Percentiles rank a stretch among this genome's conserved stretches.
These are phyloP conservation scores for Knoxia roxburghii DNA, from an alignment of 257 asterid genomes.

Conservation along the genomic window DNA sequence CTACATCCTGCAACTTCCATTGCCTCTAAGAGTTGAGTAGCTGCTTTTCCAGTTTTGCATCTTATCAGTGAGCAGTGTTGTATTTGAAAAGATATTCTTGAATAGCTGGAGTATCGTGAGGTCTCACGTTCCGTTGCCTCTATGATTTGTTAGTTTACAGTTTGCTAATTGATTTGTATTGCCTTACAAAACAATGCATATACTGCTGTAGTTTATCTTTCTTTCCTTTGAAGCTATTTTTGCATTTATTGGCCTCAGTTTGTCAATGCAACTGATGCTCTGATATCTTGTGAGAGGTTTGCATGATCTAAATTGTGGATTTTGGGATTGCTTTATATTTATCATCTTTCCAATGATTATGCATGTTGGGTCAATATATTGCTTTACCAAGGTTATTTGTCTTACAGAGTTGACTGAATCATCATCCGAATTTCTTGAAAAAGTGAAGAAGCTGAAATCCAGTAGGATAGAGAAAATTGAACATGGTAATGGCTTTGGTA, in stretches of 20 bases:
- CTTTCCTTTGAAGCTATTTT: background rate
- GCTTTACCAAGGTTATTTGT: slow-evolving; percentile 5
- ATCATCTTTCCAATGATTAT: background rate
- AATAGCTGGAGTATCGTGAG: background rate
- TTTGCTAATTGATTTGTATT: slow-evolving; percentile 2
- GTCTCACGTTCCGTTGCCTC: background rate
- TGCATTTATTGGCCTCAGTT: background rate
- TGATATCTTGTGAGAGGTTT: background rate
- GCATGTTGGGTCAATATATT: background rate
- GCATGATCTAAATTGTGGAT: background rate
- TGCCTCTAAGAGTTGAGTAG: too few species aligned
- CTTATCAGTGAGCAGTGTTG: background rate
- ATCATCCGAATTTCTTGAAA: slow-evolving; percentile 44
- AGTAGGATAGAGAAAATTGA: slow-evolving; percentile 35
- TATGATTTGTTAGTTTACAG: background rate
- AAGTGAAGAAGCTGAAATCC: slow-evolving; percentile 41
- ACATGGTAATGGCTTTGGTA: slow-evolving; percentile 28
- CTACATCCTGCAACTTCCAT: too few species aligned
- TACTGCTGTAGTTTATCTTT: background rate
- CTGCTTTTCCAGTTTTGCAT: too few species aligned
- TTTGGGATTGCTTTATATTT: background rate
- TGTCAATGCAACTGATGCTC: background rate
- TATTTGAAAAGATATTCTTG: background rate
- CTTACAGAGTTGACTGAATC: slow-evolving; percentile 41
- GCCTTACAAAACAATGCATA: background rate